phyloP scores from a whole-genome alignment of 805 yeast genomes.

The Candida chilensis region DNA sequence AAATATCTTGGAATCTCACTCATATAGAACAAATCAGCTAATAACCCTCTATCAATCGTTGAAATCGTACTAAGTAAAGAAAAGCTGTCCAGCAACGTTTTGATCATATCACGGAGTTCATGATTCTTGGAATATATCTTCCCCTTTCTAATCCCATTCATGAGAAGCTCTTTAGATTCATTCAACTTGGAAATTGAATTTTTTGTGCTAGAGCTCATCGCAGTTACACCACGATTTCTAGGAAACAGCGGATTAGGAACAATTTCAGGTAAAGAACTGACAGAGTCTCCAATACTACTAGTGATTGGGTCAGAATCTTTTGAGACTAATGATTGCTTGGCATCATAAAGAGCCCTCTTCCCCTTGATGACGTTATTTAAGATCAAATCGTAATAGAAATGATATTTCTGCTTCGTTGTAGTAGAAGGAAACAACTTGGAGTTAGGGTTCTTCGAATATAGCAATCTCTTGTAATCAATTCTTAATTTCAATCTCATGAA shows the following conservation, averaged over 20 bases:
- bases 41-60: not conserved
- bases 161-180: constrained; percentile 14
- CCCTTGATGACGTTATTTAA: not conserved
- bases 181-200: constrained; percentile 16
- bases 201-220: constrained; percentile 9
- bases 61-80: not conserved
- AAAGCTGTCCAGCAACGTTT: constrained; percentile 2
- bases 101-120: constrained; percentile 9
- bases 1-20: constrained; percentile 13
- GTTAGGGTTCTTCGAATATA: constrained; percentile 2
- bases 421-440: too few species aligned
- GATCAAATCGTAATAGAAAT: not conserved
- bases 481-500: constrained; percentile 1
- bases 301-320: constrained; percentile 4
- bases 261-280: constrained; percentile 5
- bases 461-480: not conserved
- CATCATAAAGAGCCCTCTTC: constrained; percentile 3
- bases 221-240: constrained; percentile 6
- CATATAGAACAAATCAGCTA: constrained; percentile 7
- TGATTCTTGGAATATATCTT: constrained; percentile 10
- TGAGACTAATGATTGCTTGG: constrained; percentile 8
- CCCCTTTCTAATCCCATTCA: constrained; percentile 9
- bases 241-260: constrained; percentile 7
- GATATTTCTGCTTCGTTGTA: not conserved
- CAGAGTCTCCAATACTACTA: not conserved